Evolutionary conservation across 208 protist species (phyloP), one percentile per base, ranked within the genome.

Genomic region (Vickermania spadyakhi): DNA sequence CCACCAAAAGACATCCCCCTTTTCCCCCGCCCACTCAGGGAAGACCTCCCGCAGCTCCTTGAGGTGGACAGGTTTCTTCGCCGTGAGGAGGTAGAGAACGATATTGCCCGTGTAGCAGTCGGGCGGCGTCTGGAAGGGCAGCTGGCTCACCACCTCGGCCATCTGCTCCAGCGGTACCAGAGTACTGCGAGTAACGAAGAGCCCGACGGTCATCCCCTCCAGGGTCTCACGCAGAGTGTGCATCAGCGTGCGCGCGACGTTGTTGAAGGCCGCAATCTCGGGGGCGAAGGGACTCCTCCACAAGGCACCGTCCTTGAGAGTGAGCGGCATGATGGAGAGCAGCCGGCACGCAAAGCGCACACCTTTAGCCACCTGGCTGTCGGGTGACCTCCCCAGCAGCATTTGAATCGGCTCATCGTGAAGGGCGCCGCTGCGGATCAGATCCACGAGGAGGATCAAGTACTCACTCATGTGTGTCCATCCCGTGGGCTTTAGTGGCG

Each of bases 391-490:
- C 7, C 64, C 58, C 22, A 72, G 52, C 1, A 52, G 58, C 30
- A 76, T 64, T 0, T 56, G 59, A 31, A 81, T 64, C 3, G 50
- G 60, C 22, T 58, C 55, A 52, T 65, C 60, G 45, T 65, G 45
- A 21, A 65, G 60, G 1, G 75, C 45, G 1, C 53, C 50, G 31
- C 68, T 76, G 58, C 75, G 75, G 3, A 68, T 11, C 14, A 81
- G 66, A 51, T 81, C 75, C 61, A 81, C 76, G 63, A 81, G 71
- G 52, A 76, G 62, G 56, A 81, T 53, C n/a, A 49, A 45, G 60
- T 76, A 76, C 60, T 81, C 75, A 52, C 75, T 76, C 14, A 72
- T 18, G 36, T 45, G 36, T 7, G 36, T n/a, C 36, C 36, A 45
- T 7, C 18, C 18, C 11, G 36, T 18, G 36, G 36, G 36, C 11